phyloP scores from a whole-genome alignment of 345 rosid species.

The Corymbia maculata region DNA sequence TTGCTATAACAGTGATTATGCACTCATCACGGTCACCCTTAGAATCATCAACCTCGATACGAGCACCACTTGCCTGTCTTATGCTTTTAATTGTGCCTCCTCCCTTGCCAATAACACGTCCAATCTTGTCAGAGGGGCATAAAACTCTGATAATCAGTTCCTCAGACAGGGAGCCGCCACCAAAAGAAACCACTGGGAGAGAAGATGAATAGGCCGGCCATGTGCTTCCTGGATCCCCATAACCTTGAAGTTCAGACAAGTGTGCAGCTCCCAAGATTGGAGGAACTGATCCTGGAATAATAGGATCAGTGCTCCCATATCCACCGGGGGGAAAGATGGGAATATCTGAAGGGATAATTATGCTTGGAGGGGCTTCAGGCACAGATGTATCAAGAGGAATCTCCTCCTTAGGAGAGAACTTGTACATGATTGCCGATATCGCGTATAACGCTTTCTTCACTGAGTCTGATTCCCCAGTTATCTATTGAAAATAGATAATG shows the following conservation, averaged over 20 bases:
- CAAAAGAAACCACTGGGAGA: constrained; percentile 57
- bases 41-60: constrained; percentile 73
- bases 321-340: constrained; percentile 67
- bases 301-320: constrained; percentile 43
- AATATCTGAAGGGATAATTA: constrained; percentile 82
- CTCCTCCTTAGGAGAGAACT: constrained; percentile 75
- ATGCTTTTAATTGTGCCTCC: constrained; percentile 83
- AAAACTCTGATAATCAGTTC: constrained; percentile 58
- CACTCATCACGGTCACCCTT: constrained; percentile 64
- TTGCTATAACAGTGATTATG: constrained; percentile 52
- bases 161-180: constrained; percentile 43
- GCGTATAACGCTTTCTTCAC: constrained; percentile 83
- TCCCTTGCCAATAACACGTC: constrained; percentile 96
- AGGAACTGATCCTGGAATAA: constrained; percentile 53
- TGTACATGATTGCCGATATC: constrained; percentile 86
- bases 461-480: constrained; percentile 66
- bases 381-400: constrained; percentile 70
- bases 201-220: constrained; percentile 71
- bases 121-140: constrained; percentile 76
- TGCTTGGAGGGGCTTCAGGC: constrained; percentile 60
- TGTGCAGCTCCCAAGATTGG: constrained; percentile 51
- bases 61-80: constrained; percentile 89
- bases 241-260: constrained; percentile 59
- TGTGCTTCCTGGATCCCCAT: constrained; percentile 47
- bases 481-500: constrained; percentile 23